phyloP scores from a whole-genome alignment of 768 basidiomycete genomes.

The Mrakia blollopis region DNA sequence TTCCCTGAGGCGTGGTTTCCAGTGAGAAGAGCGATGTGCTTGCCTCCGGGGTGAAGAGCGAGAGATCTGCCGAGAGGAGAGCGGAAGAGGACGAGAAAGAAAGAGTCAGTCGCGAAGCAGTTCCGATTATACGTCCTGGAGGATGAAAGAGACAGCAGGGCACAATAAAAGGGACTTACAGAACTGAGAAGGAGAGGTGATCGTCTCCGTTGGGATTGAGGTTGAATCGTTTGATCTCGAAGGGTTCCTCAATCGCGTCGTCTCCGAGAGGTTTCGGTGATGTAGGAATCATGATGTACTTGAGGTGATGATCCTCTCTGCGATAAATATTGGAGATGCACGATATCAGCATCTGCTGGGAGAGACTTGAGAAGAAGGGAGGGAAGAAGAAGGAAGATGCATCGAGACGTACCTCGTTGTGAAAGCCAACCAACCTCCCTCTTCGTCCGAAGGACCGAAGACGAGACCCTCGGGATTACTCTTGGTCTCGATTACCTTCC shows the following conservation, averaged over 20 bases:
- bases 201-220: slow-evolving; percentile 38
- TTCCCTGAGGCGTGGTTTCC: slow-evolving; percentile 24
- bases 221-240: slow-evolving; percentile 37
- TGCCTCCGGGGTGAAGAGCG: slow-evolving; percentile 21
- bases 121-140: too few relatives aligned
- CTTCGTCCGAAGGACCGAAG: slow-evolving; percentile 30
- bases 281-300: slow-evolving; percentile 36
- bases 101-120: background rate
- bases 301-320: slow-evolving; percentile 39
- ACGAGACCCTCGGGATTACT: slow-evolving; percentile 39
- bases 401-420: slow-evolving; percentile 17
- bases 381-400: too few relatives aligned
- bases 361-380: too few relatives aligned
- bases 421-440: slow-evolving; percentile 25
- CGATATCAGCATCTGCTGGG: too few relatives aligned
- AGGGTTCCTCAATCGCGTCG: slow-evolving; percentile 1
- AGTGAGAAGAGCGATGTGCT: slow-evolving; percentile 23
- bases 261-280: background rate
- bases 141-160: too few relatives aligned
- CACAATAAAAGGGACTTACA: slow-evolving; percentile 23
- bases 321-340: slow-evolving; percentile 32
- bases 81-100: background rate
- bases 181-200: slow-evolving; percentile 25
- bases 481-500: slow-evolving; percentile 26
- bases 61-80: slow-evolving; percentile 33